A percentile compares a stretch with the other conserved stretches of the same genome.
Evolutionary conservation across 225 moss, liverwort and hornwort species (phyloP).

Genomic region (Bryum argenteum): DNA sequence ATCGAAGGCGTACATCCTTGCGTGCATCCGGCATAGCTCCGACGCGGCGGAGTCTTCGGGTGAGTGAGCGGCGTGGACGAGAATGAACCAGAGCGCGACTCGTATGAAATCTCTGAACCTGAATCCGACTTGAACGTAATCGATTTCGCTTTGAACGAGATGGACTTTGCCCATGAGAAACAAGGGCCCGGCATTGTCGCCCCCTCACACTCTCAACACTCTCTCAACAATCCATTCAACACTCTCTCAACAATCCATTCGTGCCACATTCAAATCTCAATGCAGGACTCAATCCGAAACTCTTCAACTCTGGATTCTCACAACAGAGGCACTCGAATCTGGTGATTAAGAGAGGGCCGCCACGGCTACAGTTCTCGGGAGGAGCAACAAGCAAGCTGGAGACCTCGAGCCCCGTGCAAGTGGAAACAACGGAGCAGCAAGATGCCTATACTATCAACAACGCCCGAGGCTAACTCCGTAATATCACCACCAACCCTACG

Average conservation of each 20-base stretch:
- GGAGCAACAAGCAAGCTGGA: neutral
- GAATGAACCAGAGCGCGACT: conserved; percentile 50
- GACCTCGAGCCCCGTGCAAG: conserved; percentile 46
- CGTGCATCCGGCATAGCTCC: conserved; percentile 36
- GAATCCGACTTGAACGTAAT: conserved; percentile 50
- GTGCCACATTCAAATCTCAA: too few species aligned
- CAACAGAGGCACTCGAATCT: neutral
- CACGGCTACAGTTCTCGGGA: conserved; percentile 30
- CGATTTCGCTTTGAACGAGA: conserved; percentile 46
- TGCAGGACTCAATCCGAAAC: conserved; percentile 1
- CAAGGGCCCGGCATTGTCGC: conserved; percentile 54
- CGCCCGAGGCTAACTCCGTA: neutral
- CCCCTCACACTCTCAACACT: too few species aligned
- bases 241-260: neutral
- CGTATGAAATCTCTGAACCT: conserved; percentile 43
- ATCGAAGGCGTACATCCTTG: conserved; percentile 53
- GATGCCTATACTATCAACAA: conserved; percentile 8
- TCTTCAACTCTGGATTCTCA: neutral
- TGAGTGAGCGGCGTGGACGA: conserved; percentile 44
- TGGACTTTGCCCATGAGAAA: conserved; percentile 56
- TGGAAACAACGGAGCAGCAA: conserved; percentile 21
- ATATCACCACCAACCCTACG: neutral
- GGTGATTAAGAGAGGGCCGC: conserved; percentile 21
- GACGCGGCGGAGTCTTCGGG: conserved; percentile 25
- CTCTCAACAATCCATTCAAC: neutral